Conservation (phyloP, 306 rosid genomes). For the Glycine tomentella region DNA sequence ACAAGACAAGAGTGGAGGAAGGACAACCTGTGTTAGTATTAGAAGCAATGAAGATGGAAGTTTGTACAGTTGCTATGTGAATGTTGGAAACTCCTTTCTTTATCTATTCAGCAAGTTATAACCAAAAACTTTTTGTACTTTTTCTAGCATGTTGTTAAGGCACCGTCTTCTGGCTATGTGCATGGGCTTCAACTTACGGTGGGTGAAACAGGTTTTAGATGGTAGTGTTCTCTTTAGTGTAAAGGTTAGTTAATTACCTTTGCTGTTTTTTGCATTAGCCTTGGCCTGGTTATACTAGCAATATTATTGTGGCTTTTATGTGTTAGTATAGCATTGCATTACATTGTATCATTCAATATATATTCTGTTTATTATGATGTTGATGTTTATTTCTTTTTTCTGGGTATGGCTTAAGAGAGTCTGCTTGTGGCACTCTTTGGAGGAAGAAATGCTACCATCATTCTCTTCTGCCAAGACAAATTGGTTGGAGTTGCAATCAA, state of each 20-base stretch:
- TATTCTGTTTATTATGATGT: constrained; percentile 28
- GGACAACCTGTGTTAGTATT: constrained; percentile 86
- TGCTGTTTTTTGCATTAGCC: constrained; percentile 35
- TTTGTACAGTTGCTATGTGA: constrained; percentile 51
- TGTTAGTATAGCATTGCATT: constrained; percentile 21
- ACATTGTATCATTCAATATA: background rate
- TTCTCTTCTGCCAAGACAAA: no score
- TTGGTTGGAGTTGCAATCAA: no score
- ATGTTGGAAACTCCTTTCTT: constrained; percentile 29
- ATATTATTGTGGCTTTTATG: constrained; percentile 7
- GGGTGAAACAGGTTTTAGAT: constrained; percentile 93
- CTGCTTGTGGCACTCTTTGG: no score
- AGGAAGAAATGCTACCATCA: no score
- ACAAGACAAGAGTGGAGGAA: constrained; percentile 77
- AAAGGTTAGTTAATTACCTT: constrained; percentile 70
- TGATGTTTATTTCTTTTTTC: background rate
- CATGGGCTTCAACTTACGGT: constrained; percentile 70
- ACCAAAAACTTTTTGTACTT: constrained; percentile 25
- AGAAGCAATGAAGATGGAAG: constrained; percentile 99
- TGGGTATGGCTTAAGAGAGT: background rate
- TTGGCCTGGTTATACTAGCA: constrained; percentile 15
- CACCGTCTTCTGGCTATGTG: constrained; percentile 79
- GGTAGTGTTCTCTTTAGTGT: constrained; percentile 81
- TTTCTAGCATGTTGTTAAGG: constrained; percentile 88
- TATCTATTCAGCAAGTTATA: constrained; percentile 32